phyloP scores from a whole-genome alignment of 2,329 filamentous ascomycete genomes.

The Cyanodermella asteris region DNA sequence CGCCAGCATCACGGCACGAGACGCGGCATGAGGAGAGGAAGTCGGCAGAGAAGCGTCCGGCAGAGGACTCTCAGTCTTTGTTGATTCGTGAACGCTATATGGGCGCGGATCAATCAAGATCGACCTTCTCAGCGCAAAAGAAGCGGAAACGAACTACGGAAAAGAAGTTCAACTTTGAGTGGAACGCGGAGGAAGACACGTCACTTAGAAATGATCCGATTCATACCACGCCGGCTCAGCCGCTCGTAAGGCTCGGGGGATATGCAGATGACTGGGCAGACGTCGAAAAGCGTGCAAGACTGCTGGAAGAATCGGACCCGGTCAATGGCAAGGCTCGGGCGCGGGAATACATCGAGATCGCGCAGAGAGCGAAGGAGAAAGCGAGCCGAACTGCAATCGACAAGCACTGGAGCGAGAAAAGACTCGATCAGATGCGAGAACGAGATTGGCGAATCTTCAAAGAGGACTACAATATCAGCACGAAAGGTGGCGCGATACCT shows the following conservation, averaged over 20 bases:
- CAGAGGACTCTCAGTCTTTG: constrained; percentile 45
- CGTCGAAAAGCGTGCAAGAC: constrained; percentile 32
- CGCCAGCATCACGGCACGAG: constrained; percentile 14
- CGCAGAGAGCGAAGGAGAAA: constrained; percentile 52
- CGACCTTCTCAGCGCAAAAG: constrained; percentile 85
- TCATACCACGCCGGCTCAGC: constrained; percentile 45
- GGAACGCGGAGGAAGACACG: constrained; percentile 89
- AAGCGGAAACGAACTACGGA: constrained; percentile 83
- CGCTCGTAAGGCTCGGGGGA: constrained; percentile 45
- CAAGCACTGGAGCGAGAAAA: constrained; percentile 92
- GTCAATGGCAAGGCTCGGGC: constrained; percentile 60
- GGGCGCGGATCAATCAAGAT: constrained; percentile 69
- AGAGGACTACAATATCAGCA: constrained; percentile 91
- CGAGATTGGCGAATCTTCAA: constrained; percentile 99
- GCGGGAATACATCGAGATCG: constrained; percentile 64
- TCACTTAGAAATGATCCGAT: constrained; percentile 63
- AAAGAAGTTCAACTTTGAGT: constrained; percentile 97
- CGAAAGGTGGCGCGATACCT: constrained; percentile 76
- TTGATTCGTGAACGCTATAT: constrained; percentile 68
- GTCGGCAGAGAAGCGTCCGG: constrained; percentile 20
- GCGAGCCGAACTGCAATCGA: constrained; percentile 53
- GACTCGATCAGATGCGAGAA: constrained; percentile 80
- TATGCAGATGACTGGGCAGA: constrained; percentile 38
- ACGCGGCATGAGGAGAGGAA: no score
- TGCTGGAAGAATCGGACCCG: constrained; percentile 51